A percentile compares a stretch with the other conserved stretches of the same genome.
phyloP scores from a whole-genome alignment of 305 asterid species.

The Euphrasia arctica region DNA sequence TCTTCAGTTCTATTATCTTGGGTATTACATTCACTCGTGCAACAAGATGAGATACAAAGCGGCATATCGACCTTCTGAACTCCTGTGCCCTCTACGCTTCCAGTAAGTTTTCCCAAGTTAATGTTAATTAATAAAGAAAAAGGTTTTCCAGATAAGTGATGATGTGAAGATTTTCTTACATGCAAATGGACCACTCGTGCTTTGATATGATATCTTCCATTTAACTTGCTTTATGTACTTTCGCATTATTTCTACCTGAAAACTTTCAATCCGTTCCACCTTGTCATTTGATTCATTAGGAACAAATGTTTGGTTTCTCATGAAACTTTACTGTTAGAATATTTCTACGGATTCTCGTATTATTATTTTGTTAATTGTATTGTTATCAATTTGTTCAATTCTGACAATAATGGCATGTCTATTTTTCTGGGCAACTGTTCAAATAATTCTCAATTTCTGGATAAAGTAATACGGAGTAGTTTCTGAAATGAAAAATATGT shows the following conservation, averaged over 20 bases:
- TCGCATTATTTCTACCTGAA: neutral
- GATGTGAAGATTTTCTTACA: constrained; percentile 10
- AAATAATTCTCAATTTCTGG: neutral
- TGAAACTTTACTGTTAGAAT: neutral
- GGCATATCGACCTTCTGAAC: constrained; percentile 90
- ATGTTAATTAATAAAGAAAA: constrained; percentile 20
- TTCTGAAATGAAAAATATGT: constrained; percentile 4
- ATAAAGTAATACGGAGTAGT: neutral
- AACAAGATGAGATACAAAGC: constrained; percentile 97
- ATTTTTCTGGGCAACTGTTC: neutral
- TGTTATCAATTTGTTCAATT: neutral
- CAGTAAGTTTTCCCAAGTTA: constrained; percentile 53
- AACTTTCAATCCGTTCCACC: constrained; percentile 5
- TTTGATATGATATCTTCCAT: neutral
- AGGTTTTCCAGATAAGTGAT: constrained; percentile 3
- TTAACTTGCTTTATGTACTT: neutral
- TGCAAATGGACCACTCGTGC: constrained; percentile 6
- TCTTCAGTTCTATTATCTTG: constrained; percentile 95
- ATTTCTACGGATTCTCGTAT: neutral
- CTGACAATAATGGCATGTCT: neutral
- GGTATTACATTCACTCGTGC: constrained; percentile 96
- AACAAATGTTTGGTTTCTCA: constrained; percentile 1
- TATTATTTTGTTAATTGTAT: no score
- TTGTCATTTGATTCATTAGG: constrained; percentile 17
- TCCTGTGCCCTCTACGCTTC: constrained; percentile 92